Conservation (phyloP, 441 rosid species). For the Syzygium malaccense region DNA sequence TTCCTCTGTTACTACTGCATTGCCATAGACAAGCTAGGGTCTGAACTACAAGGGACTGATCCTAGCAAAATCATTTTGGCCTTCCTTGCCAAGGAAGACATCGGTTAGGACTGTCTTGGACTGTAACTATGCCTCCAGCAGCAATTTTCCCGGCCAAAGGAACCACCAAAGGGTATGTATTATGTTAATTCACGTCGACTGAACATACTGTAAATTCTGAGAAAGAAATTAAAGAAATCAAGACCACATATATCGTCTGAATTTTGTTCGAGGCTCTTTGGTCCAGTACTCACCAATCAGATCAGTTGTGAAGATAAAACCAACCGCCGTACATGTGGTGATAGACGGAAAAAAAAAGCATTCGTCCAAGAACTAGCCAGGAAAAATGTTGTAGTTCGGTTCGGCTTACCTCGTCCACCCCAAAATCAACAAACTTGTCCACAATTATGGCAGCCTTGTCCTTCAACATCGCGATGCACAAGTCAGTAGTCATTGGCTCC, state of each 20-base stretch:
- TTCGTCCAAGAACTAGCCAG: background rate
- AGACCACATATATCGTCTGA: too few species aligned
- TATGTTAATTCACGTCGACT: too few species aligned
- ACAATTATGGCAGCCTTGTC: too few species aligned
- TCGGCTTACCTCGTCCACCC: background rate
- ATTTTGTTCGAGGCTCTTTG: too few species aligned
- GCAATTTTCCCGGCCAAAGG: background rate
- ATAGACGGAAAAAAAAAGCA: too few species aligned
- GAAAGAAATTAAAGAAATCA: too few species aligned
- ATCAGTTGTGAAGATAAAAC: background rate
- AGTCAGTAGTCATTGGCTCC: too few species aligned
- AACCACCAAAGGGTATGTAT: too few species aligned
- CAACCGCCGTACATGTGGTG: too few species aligned
- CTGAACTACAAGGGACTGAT: background rate
- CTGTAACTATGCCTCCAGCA: background rate
- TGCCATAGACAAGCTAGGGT: background rate
- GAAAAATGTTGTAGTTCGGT: background rate
- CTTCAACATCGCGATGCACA: too few species aligned
- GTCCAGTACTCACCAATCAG: background rate
- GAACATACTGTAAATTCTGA: too few species aligned
- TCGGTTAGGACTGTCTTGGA: background rate
- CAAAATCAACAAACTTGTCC: background rate
- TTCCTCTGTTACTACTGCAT: background rate
- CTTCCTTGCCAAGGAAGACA: background rate
- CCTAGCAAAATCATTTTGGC: background rate